phyloP scores from a whole-genome alignment of 305 asterid species.

The Rubia tinctorum region DNA sequence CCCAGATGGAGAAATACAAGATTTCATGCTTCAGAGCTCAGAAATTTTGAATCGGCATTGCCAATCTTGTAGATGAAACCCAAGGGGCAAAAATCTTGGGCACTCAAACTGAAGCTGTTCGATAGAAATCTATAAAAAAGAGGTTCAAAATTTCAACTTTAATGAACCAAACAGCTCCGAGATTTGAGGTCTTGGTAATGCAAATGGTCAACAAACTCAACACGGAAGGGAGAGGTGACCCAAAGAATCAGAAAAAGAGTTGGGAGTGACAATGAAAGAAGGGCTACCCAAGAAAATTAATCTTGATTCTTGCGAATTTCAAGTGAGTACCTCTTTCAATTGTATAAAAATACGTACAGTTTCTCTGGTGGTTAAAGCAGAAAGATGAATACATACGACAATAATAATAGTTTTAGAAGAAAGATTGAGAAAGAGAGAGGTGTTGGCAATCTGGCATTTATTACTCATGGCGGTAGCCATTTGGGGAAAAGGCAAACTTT shows the following conservation, averaged over 20 bases:
- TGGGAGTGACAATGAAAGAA: constrained; percentile 19
- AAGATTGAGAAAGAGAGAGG: constrained; percentile 20
- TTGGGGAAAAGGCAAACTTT: constrained; percentile 30
- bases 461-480: constrained; percentile 37
- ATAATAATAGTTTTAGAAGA: constrained; percentile 32
- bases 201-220: constrained; percentile 20
- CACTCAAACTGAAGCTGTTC: constrained; percentile 14
- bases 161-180: not conserved
- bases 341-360: not conserved
- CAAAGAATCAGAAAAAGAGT: constrained; percentile 20
- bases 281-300: constrained; percentile 4
- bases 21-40: not conserved
- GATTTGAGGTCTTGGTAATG: not conserved
- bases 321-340: not conserved
- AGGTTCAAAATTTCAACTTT: constrained; percentile 17
- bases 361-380: not conserved
- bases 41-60: not conserved
- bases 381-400: not conserved
- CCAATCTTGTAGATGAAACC: constrained; percentile 30
- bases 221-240: constrained; percentile 14
- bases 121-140: not conserved
- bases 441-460: constrained; percentile 36
- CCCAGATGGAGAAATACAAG: constrained; percentile 34
- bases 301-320: not conserved
- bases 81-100: constrained; percentile 14